A percentile compares a stretch with the other conserved stretches of the same genome.
phyloP scores from a whole-genome alignment of 805 yeast species.

The Yarrowia sp. region DNA sequence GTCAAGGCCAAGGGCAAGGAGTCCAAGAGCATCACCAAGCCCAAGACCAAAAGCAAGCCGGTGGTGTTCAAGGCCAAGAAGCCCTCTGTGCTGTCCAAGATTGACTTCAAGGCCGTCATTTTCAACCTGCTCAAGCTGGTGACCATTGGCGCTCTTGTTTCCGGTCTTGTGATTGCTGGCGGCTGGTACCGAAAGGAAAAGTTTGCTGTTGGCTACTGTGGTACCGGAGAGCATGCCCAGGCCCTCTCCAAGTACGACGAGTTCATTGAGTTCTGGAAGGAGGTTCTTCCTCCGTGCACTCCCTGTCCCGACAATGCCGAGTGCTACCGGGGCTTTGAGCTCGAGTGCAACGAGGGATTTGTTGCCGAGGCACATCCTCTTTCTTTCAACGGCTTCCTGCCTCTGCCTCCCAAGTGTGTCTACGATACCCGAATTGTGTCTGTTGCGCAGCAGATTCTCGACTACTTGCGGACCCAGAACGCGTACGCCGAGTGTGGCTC shows the following conservation, averaged over 20 bases:
- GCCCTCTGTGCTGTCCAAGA: background rate
- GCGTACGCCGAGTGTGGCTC: conserved; percentile 57
- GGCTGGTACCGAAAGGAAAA: conserved; percentile 66
- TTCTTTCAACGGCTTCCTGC: conserved; percentile 53
- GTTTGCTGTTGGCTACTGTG: conserved; percentile 69
- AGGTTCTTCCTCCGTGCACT: conserved; percentile 58
- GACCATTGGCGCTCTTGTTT: conserved; percentile 32
- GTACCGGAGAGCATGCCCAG: conserved; percentile 35
- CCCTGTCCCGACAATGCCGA: conserved; percentile 79
- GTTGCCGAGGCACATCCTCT: conserved; percentile 25
- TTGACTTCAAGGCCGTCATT: conserved; percentile 6
- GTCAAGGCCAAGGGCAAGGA: background rate
- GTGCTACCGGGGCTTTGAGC: conserved; percentile 57
- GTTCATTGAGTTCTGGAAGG: conserved; percentile 40
- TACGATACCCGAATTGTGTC: conserved; percentile 67
- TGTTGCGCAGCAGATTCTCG: conserved; percentile 61
- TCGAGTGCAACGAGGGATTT: conserved; percentile 63
- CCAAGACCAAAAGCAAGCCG: conserved; percentile 17
- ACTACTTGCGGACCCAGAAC: conserved; percentile 61
- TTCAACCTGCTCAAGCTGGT: conserved; percentile 20
- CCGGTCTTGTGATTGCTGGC: conserved; percentile 43
- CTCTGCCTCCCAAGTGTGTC: conserved; percentile 62
- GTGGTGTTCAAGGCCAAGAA: conserved; percentile 15
- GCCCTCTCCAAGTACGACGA: conserved; percentile 38
- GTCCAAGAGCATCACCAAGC: conserved; percentile 4